phyloP scores from a whole-genome alignment of 225 moss, liverwort and hornwort species.

The Anthoceros angustus region DNA sequence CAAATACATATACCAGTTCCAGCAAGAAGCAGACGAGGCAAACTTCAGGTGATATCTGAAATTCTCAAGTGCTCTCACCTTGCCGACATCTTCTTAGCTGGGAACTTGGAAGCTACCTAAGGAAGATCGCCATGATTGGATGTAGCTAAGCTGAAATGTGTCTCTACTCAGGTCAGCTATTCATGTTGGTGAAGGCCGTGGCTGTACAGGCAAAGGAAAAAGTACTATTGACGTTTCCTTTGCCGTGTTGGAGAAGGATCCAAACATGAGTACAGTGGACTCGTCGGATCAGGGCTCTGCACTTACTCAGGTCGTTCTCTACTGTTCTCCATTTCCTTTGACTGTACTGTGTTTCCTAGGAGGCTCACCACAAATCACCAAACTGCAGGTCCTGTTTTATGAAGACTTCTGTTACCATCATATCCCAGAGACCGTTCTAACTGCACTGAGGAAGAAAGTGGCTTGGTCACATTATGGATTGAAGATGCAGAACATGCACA shows the following conservation, averaged over 20 bases:
- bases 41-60: background rate
- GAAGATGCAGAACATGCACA: background rate
- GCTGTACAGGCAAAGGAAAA: background rate
- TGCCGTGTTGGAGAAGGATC: background rate
- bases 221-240: background rate
- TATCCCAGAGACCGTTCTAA: background rate
- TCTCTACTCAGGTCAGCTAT: background rate
- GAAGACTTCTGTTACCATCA: constrained; percentile 5
- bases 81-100: no score
- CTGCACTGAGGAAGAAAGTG: background rate
- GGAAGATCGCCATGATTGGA: no score
- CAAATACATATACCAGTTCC: background rate
- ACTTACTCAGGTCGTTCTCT: background rate
- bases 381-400: background rate
- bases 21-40: background rate
- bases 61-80: no score
- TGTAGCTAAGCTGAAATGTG: background rate
- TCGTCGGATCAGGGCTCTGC: background rate
- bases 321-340: no score
- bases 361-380: no score
- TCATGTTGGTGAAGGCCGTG: background rate
- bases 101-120: no score
- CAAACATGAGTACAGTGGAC: background rate
- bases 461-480: background rate
- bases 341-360: no score